Base-by-base conservation (phyloP, 768 basidiomycete species). In the Mycena leptocephala region DNA sequence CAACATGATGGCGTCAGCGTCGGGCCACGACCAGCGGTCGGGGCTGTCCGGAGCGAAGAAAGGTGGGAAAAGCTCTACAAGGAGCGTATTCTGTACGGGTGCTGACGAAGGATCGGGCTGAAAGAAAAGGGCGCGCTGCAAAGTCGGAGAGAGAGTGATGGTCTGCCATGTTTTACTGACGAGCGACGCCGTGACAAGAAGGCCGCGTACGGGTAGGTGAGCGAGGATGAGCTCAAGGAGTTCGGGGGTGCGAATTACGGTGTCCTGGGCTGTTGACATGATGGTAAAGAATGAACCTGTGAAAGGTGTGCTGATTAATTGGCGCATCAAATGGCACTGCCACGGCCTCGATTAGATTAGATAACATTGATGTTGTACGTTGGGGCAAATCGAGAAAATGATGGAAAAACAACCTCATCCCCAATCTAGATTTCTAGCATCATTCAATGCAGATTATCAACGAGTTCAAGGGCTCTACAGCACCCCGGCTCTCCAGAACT, bases 101-200 rank as follows among this genome's bases (percentile, higher is more conserved):
- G 22, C 46, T 0, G 46, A 59, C 24, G 58, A 26, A 0, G 70
- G 61, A 26, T 71, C 61, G 3, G 70, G 51, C 26, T 55, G 61
- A 35, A 72, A 63, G 48, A 72, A 72, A 26, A 71, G 61, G 10
- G 51, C 61, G 37, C 70, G 61, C 35, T 72, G 62, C 11, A 55
- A 22, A 30, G 33, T 20, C 1, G 69, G 58, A 1, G 46, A 24
- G 18, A 59, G 55, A 2, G 22, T 48, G 6, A 51, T 18, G 32
- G 58, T 32, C 20, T 70, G 58, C 69, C 69, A 70, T 1, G 46
- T 26, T 51, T 51, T 70, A 59, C 58, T 46, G 43, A 62, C 59
- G 3, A 70, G 46, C 2, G 59, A 46, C 2, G 59, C 59, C 8
- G 32, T 16, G 14, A 62, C 10, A 37, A 70, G 46, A 2, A 70